These are phyloP conservation scores for Saccharomyces cerevisiae DNA, from an alignment of 805 yeast species.

Conservation along the genomic window DNA sequence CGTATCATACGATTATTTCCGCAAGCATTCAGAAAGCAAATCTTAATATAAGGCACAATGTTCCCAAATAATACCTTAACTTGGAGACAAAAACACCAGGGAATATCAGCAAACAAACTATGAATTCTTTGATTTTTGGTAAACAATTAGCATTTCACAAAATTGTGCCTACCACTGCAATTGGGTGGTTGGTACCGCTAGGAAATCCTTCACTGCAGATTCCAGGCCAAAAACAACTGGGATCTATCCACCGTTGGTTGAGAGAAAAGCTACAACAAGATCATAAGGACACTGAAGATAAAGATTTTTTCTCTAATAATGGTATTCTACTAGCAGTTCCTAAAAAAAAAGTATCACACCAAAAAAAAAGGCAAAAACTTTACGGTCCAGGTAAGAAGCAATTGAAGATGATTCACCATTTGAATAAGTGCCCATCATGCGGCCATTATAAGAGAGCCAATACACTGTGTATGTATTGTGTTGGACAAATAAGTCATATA, in stretches of 20 bases:
- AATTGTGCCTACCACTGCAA: neutral
- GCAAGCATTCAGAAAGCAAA: neutral
- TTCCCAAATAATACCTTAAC: neutral
- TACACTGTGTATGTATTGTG: constrained; percentile 88
- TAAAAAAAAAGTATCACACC: constrained; percentile 84
- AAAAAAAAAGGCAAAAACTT: constrained; percentile 74
- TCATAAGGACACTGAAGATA: neutral
- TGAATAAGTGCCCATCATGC: constrained; percentile 91
- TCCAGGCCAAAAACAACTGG: constrained; percentile 1
- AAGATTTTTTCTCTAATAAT: constrained; percentile 42
- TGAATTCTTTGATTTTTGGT: neutral
- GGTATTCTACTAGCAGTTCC: constrained; percentile 88
- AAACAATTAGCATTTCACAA: neutral
- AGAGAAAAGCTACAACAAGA: neutral
- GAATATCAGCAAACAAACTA: neutral
- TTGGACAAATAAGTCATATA: constrained; percentile 63
- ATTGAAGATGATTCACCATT: constrained; percentile 60
- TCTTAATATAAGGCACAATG: neutral
- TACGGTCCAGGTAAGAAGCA: constrained; percentile 80
- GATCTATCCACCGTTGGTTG: neutral
- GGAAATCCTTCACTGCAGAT: constrained; percentile 6
- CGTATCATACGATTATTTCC: neutral
- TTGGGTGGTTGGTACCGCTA: constrained; percentile 2
- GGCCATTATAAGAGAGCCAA: constrained; percentile 88
- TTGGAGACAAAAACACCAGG: neutral